These are phyloP conservation scores for Mucor indicus DNA, from an alignment of 371 early-diverging fungal genomes.

Conservation along the genomic window DNA sequence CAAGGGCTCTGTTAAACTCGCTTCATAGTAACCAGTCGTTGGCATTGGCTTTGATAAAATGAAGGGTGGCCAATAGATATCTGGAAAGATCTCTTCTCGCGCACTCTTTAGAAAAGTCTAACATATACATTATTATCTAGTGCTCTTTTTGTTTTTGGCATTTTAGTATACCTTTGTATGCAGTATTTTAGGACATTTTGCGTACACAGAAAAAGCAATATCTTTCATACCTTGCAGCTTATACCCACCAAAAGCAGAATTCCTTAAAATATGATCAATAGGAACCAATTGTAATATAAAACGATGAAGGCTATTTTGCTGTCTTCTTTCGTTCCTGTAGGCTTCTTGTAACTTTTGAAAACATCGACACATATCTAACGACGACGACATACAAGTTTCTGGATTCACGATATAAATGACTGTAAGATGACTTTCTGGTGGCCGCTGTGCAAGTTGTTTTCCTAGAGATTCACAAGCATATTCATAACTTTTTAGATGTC, in stretches of 20 bases:
- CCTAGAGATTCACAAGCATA: constrained; percentile 42
- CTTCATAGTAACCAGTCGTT: constrained; percentile 23
- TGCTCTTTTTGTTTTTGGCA: neutral
- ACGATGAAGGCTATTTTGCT: neutral
- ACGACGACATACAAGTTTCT: constrained; percentile 43
- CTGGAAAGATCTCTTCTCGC: neutral
- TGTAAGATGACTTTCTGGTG: too few species aligned
- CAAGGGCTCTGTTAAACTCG: constrained; percentile 12
- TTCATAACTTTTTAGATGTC: constrained; percentile 36
- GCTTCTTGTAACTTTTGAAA: constrained; percentile 44
- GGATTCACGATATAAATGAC: constrained; percentile 52
- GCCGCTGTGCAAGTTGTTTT: constrained; percentile 10
- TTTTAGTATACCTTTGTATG: constrained; percentile 15
- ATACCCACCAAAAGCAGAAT: constrained; percentile 41
- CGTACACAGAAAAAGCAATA: constrained; percentile 51
- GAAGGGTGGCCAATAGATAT: constrained; percentile 39
- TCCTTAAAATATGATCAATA: constrained; percentile 48
- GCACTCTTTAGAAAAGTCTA: neutral
- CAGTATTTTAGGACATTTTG: constrained; percentile 32
- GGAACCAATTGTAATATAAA: constrained; percentile 52
- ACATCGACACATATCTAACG: constrained; percentile 45
- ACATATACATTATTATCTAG: too few species aligned
- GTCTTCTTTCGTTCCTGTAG: constrained; percentile 1
- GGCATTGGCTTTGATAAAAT: constrained; percentile 33
- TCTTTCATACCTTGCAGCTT: constrained; percentile 41